Percentiles rank a stretch among this genome's conserved stretches.
phyloP scores from a whole-genome alignment of 495 filamentous ascomycete species.

The Aspergillus nidulans region DNA sequence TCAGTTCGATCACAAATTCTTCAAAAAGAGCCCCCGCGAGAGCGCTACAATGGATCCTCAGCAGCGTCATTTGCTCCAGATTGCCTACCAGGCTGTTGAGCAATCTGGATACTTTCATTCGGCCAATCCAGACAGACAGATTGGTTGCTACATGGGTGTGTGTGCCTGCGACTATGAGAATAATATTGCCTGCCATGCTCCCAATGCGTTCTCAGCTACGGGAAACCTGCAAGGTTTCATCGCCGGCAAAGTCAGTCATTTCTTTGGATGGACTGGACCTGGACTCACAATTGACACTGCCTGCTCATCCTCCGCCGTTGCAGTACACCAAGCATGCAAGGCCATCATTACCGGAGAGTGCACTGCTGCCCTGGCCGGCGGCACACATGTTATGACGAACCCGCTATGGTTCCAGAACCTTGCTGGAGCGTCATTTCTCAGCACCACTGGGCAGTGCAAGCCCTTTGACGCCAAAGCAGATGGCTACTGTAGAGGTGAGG shows the following conservation, averaged over 20 bases:
- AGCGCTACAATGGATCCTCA: conserved; percentile 49
- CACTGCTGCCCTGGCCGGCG: conserved; percentile 35
- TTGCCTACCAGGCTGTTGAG: conserved; percentile 47
- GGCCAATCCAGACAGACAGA: conserved; percentile 6
- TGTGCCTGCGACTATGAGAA: conserved; percentile 33
- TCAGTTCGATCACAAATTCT: conserved; percentile 52
- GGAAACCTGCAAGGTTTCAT: conserved; percentile 34
- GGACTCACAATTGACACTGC: conserved; percentile 42
- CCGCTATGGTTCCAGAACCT: conserved; percentile 34
- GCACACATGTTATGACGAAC: conserved; percentile 39
- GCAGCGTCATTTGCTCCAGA: conserved; percentile 45
- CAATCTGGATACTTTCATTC: conserved; percentile 37
- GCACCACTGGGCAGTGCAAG: conserved; percentile 52
- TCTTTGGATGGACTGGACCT: conserved; percentile 49
- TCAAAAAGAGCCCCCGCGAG: conserved; percentile 45
- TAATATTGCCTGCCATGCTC: conserved; percentile 31
- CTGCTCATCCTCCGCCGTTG: conserved; percentile 42
- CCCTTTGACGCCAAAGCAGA: conserved; percentile 67
- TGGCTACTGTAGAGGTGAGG: conserved; percentile 71
- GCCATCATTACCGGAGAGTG: conserved; percentile 36
- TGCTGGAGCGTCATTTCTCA: conserved; percentile 33
- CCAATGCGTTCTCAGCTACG: conserved; percentile 36
- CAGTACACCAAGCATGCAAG: conserved; percentile 35
- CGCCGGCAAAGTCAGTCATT: conserved; percentile 33
- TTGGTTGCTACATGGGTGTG: conserved; percentile 35